Percentiles rank a stretch among this genome's conserved stretches.
These are phyloP conservation scores for Huntiella abstrusa DNA, from an alignment of 2,329 filamentous ascomycete species.

Conservation along the genomic window DNA sequence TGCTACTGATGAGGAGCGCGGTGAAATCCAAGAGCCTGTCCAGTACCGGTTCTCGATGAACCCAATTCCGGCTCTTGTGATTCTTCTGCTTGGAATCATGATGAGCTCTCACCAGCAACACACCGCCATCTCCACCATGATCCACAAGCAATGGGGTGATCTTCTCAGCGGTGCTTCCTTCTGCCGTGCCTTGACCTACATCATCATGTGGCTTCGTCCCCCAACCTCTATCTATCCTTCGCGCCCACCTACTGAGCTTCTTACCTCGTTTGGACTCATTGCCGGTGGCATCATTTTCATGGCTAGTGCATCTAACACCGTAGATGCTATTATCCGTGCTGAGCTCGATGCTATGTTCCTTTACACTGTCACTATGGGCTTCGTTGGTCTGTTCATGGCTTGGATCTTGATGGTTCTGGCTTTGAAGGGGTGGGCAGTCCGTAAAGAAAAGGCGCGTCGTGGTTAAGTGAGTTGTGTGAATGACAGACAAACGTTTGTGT, in stretches of 20 bases:
- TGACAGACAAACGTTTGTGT: too few relatives aligned
- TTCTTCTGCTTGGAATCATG: slow-evolving; percentile 76
- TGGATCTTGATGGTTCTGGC: slow-evolving; percentile 63
- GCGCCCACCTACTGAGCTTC: slow-evolving; percentile 75
- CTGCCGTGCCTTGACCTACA: slow-evolving; percentile 60
- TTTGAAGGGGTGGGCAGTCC: slow-evolving; percentile 69
- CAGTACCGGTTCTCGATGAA: slow-evolving; percentile 65
- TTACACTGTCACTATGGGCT: slow-evolving; percentile 72
- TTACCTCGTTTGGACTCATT: slow-evolving; percentile 72
- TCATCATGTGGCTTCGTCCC: slow-evolving; percentile 60
- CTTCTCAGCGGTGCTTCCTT: slow-evolving; percentile 66
- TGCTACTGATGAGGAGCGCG: slow-evolving; percentile 13
- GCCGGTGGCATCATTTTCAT: slow-evolving; percentile 83
- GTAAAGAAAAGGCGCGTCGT: slow-evolving; percentile 20
- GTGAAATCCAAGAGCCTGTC: slow-evolving; percentile 30
- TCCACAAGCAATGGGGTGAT: slow-evolving; percentile 86
- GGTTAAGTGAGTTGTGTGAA: background rate
- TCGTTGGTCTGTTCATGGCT: slow-evolving; percentile 69
- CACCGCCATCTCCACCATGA: slow-evolving; percentile 72
- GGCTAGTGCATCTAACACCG: slow-evolving; percentile 62
- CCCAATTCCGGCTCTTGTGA: slow-evolving; percentile 70
- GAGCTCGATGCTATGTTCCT: slow-evolving; percentile 79
- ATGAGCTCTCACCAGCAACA: slow-evolving; percentile 84
- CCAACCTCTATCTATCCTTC: slow-evolving; percentile 65
- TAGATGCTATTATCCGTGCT: slow-evolving; percentile 58